Percentiles rank a stretch among this genome's conserved stretches.
Conservation (phyloP, 148 eudicot species). For the Cornus kousa region DNA sequence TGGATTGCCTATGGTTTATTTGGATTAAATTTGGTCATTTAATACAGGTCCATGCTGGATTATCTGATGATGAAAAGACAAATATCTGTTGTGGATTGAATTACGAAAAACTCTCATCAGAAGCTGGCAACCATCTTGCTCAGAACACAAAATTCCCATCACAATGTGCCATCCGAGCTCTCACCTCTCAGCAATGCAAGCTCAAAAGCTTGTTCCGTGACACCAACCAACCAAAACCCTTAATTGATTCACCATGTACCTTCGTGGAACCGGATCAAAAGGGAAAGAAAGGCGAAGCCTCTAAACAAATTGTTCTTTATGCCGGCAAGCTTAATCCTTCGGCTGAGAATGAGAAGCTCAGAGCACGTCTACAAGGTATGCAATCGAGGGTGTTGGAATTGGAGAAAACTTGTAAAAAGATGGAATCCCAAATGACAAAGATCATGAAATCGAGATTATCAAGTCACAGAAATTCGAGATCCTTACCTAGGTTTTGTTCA, state of each 20-base stretch:
- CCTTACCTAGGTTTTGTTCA: constrained; percentile 70
- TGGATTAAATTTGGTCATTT: background rate
- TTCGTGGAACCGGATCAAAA: constrained; percentile 9
- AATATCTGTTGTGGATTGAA: constrained; percentile 53
- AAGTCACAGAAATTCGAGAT: constrained; percentile 33
- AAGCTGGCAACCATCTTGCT: constrained; percentile 48
- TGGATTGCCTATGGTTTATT: background rate
- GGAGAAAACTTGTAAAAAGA: constrained; percentile 68
- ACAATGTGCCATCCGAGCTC: constrained; percentile 48
- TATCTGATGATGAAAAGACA: constrained; percentile 64
- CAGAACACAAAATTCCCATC: constrained; percentile 59
- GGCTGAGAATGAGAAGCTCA: constrained; percentile 58
- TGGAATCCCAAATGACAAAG: constrained; percentile 73
- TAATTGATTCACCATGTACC: constrained; percentile 32
- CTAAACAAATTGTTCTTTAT: constrained; percentile 40
- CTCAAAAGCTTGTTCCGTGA: constrained; percentile 53
- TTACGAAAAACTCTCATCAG: constrained; percentile 69
- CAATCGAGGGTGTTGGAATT: constrained; percentile 67
- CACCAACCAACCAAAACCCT: constrained; percentile 24
- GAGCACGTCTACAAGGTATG: constrained; percentile 62
- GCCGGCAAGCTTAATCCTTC: constrained; percentile 41
- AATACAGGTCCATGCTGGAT: constrained; percentile 61
- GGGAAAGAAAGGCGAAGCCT: constrained; percentile 21
- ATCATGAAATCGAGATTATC: constrained; percentile 58
- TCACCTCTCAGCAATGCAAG: constrained; percentile 49